Percentiles rank a stretch among this genome's conserved stretches.
Evolutionary conservation across 805 yeast genomes (phyloP).

Genomic region (Zygosaccharomyces siamensis): DNA sequence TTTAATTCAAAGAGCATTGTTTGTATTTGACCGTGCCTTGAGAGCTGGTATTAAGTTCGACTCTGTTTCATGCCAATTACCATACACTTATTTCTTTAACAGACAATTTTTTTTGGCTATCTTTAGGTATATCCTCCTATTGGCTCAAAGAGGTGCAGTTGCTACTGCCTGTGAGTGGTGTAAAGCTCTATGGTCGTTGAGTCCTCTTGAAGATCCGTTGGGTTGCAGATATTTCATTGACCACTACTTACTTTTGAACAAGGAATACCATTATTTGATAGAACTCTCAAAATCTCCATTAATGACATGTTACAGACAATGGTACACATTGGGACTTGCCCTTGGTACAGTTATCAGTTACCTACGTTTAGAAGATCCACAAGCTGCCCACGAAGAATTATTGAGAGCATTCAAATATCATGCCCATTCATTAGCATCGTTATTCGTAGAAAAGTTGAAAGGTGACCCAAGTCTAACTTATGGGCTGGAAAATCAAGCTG

Average conservation of each 20-base stretch:
- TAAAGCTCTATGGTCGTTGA: constrained; percentile 61
- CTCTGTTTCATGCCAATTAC: constrained; percentile 55
- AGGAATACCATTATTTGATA: constrained; percentile 58
- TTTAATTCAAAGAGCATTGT: constrained; percentile 67
- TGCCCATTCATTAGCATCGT: constrained; percentile 43
- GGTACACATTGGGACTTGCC: constrained; percentile 71
- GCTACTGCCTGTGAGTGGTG: constrained; percentile 73
- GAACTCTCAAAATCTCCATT: constrained; percentile 55
- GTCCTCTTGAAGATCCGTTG: constrained; percentile 76
- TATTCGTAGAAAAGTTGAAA: constrained; percentile 25
- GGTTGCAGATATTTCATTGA: constrained; percentile 84
- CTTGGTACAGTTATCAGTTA: constrained; percentile 64
- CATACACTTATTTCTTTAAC: constrained; percentile 69
- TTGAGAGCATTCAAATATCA: constrained; percentile 48
- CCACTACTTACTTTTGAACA: constrained; percentile 63
- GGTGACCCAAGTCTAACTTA: constrained; percentile 18
- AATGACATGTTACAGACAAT: constrained; percentile 50
- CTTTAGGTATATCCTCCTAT: constrained; percentile 62
- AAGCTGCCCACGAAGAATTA: constrained; percentile 46
- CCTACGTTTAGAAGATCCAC: constrained; percentile 39
- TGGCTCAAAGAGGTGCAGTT: constrained; percentile 74
- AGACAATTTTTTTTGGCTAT: constrained; percentile 71
- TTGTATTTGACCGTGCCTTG: constrained; percentile 73
- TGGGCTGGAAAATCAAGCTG: constrained; percentile 23
- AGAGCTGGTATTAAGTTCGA: constrained; percentile 55